Conservation (phyloP, 148 eudicot species). For the Rhododendron mucronatum region DNA sequence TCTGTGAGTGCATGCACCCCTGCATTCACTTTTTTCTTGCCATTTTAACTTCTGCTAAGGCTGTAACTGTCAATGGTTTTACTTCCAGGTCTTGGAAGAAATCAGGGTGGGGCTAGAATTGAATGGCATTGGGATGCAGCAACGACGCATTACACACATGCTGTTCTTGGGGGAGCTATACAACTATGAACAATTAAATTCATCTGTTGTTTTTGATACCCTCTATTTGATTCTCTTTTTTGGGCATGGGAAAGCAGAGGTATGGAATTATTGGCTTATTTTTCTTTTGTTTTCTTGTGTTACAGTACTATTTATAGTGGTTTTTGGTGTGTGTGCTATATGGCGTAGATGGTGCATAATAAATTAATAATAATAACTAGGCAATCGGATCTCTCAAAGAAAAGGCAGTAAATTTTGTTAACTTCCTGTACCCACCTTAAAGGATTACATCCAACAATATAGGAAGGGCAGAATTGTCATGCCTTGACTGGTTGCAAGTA, state of each 20-base stretch:
- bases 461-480: not conserved
- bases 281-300: too few relatives aligned
- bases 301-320: not conserved
- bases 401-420: not conserved
- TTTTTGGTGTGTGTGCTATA: not conserved
- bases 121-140: conserved; percentile 95
- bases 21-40: too few relatives aligned
- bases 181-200: conserved; percentile 91
- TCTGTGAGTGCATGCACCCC: not conserved
- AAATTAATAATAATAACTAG: not conserved
- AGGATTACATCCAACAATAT: not conserved
- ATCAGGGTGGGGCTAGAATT: conserved; percentile 78
- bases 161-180: conserved; percentile 94
- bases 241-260: conserved; percentile 92
- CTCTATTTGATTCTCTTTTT: conserved; percentile 81
- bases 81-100: conserved; percentile 85
- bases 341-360: not conserved
- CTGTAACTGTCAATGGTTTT: not conserved
- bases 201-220: conserved; percentile 89
- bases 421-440: not conserved
- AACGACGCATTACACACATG: conserved; percentile 89
- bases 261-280: conserved; percentile 22
- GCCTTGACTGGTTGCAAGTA: not conserved
- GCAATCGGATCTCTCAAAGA: not conserved
- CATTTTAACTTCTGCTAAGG: not conserved